Base-by-base conservation (phyloP, 1,284 basidiomycete species). In the Marasmius oreades region DNA sequence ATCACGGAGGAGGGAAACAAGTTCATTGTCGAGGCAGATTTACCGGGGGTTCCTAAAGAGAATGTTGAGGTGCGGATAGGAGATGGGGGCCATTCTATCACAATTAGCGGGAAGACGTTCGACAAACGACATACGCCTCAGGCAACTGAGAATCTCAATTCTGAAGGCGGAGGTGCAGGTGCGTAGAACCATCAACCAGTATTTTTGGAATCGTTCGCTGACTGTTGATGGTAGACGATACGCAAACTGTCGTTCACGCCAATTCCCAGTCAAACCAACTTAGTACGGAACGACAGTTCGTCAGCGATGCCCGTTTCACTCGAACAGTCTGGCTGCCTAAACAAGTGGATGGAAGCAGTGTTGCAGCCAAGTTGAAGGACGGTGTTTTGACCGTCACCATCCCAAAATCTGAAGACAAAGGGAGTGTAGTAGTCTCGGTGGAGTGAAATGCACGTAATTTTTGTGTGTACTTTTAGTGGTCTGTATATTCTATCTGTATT, bases 31-130 rank as follows among this genome's bases (percentile, higher is more conserved):
- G 85, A 90, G 65, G 88, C 88, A 0, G 90, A 92, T 65, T 66
- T 92, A 44, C 90, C 89, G 7, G 89, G 89, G 0, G 84, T 91
- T 20, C 85, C 84, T 70, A 90, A 86, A 73, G 89, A 91, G 64
- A 82, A 90, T 63, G 66, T 92, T 10, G 80, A 88, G 57, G 79
- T 92, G 51, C 77, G 81, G 16, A 76, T 91, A 59, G 86, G 85
- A 7, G 84, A 90, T 56, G 79, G 78, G 26, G 88, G 88, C 2
- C 77, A 81, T 56, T 88, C 81, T 60, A 67, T 91, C 58, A 88
- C 83, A 5, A 90, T 92, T 56, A 80, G 88, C 66, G 90, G 89
- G 3, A 83, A 77, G 63, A 71, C 80, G 44, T 42, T 55, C 62
- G 39, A 42, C 39, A 42, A 45, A n/a, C 11, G 22, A 11, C 20